These are phyloP conservation scores for Plectosphaerella plurivora DNA, from an alignment of 2,329 filamentous ascomycete species.

Conservation along the genomic window DNA sequence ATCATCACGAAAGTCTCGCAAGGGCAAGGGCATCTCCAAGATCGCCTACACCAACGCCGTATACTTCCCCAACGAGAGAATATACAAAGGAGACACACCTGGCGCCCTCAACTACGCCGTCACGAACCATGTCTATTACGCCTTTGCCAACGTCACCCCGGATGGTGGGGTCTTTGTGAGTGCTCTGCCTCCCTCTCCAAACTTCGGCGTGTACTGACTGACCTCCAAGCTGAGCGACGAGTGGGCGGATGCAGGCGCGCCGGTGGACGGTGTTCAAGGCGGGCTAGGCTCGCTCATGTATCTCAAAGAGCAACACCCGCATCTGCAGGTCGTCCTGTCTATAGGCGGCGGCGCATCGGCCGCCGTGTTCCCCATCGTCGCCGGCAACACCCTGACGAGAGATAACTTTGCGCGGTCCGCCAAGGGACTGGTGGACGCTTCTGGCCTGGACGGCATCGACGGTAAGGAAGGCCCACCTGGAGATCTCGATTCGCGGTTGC, in stretches of 20 bases:
- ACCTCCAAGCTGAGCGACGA: constrained; percentile 66
- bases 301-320: constrained; percentile 65
- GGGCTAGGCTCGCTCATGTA: constrained; percentile 70
- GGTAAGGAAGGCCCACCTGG: constrained; percentile 39
- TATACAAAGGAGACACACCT: constrained; percentile 70
- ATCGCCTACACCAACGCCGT: constrained; percentile 69
- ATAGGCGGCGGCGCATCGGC: constrained; percentile 66
- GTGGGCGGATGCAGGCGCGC: constrained; percentile 68
- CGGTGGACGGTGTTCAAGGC: constrained; percentile 66
- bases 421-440: constrained; percentile 62
- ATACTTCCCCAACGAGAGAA: constrained; percentile 77
- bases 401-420: constrained; percentile 70
- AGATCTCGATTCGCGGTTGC: background rate
- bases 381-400: constrained; percentile 52
- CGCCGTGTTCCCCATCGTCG: constrained; percentile 64
- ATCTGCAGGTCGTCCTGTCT: constrained; percentile 72
- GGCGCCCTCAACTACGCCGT: constrained; percentile 70
- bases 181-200: constrained; percentile 4
- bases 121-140: constrained; percentile 79
- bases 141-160: constrained; percentile 68
- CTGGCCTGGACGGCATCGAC: constrained; percentile 60
- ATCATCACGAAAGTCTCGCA: constrained; percentile 40
- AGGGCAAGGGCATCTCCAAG: constrained; percentile 37
- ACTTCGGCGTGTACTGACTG: too few species aligned
- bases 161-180: constrained; percentile 74